phyloP scores from a whole-genome alignment of 495 filamentous ascomycete species.

The Podospora tetraspora region DNA sequence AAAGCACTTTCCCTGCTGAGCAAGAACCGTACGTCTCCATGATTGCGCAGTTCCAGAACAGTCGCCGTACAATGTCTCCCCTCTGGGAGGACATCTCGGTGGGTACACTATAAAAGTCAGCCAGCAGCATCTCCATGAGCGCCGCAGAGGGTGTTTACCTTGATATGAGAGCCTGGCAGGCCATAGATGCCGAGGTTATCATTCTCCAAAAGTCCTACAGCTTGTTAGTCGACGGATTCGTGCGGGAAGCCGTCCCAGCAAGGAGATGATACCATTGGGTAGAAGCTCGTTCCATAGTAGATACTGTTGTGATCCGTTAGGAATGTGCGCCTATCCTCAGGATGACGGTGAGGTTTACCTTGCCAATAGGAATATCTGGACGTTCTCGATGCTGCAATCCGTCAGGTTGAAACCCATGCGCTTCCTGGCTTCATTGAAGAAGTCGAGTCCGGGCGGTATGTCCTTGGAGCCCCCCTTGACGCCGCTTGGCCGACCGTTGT shows the following conservation, averaged over 20 bases:
- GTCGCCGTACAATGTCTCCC: conserved; percentile 49
- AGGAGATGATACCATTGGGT: conserved; percentile 40
- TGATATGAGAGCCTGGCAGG: conserved; percentile 48
- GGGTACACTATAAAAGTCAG: conserved; percentile 34
- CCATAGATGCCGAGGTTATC: conserved; percentile 47
- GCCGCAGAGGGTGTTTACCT: conserved; percentile 31
- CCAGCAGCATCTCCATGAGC: background rate
- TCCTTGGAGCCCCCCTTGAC: conserved; percentile 46
- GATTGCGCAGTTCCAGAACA: conserved; percentile 55
- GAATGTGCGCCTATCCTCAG: background rate
- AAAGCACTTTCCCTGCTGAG: background rate
- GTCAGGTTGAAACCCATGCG: conserved; percentile 53
- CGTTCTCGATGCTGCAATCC: conserved; percentile 51
- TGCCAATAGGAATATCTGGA: conserved; percentile 51
- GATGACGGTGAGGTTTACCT: conserved; percentile 36
- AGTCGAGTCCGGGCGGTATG: conserved; percentile 49
- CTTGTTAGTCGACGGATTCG: conserved; percentile 7
- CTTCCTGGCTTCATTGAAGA: conserved; percentile 57
- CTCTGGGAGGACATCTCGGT: conserved; percentile 43
- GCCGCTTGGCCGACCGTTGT: conserved; percentile 46
- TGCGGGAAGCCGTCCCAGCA: background rate
- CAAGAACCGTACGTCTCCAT: conserved; percentile 48
- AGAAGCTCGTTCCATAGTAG: conserved; percentile 48
- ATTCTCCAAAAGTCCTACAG: conserved; percentile 55
- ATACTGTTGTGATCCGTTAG: conserved; percentile 32